Percentiles rank a stretch among this genome's conserved stretches.
Evolutionary conservation across 805 yeast genomes (phyloP).

Genomic region (Saccharomyces mikatae): DNA sequence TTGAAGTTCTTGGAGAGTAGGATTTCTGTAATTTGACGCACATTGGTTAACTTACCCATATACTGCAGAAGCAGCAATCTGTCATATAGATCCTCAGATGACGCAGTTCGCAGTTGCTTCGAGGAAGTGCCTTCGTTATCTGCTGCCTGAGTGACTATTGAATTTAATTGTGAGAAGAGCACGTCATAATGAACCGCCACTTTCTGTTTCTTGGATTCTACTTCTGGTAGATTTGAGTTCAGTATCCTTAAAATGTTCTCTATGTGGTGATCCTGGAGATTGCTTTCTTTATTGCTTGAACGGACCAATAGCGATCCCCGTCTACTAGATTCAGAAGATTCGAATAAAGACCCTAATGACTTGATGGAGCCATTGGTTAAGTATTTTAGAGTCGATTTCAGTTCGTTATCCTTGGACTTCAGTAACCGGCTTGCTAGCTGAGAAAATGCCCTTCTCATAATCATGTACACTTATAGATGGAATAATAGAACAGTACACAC

Average conservation of each 20-base stretch:
- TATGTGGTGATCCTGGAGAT: slow-evolving; percentile 11
- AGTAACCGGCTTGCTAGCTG: slow-evolving; percentile 12
- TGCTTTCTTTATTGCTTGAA: slow-evolving; percentile 6
- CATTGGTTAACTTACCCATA: slow-evolving; percentile 10
- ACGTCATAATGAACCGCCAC: slow-evolving; percentile 26
- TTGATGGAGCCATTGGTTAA: slow-evolving; percentile 13
- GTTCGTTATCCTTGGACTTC: slow-evolving; percentile 19
- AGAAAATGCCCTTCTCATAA: slow-evolving; percentile 17
- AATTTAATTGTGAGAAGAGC: slow-evolving; percentile 20
- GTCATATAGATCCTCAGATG: slow-evolving; percentile 12
- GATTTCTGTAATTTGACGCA: slow-evolving; percentile 13
- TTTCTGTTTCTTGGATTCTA: slow-evolving; percentile 13
- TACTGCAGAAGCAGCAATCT: slow-evolving; percentile 17
- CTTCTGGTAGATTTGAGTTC: slow-evolving; percentile 24
- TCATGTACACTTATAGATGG: not conserved
- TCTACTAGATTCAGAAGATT: slow-evolving; percentile 2
- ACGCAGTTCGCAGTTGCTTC: not conserved
- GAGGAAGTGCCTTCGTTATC: not conserved
- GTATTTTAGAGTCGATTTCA: slow-evolving; percentile 21
- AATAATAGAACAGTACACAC: not conserved
- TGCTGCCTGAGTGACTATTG: slow-evolving; percentile 17
- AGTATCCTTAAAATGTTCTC: slow-evolving; percentile 21
- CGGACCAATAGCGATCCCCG: slow-evolving; percentile 2
- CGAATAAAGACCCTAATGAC: slow-evolving; percentile 3
- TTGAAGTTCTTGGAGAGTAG: slow-evolving; percentile 16